Percentiles rank a stretch among this genome's conserved stretches.
Conservation (phyloP, 805 yeast species). For the Metschnikowia picachoensis region DNA sequence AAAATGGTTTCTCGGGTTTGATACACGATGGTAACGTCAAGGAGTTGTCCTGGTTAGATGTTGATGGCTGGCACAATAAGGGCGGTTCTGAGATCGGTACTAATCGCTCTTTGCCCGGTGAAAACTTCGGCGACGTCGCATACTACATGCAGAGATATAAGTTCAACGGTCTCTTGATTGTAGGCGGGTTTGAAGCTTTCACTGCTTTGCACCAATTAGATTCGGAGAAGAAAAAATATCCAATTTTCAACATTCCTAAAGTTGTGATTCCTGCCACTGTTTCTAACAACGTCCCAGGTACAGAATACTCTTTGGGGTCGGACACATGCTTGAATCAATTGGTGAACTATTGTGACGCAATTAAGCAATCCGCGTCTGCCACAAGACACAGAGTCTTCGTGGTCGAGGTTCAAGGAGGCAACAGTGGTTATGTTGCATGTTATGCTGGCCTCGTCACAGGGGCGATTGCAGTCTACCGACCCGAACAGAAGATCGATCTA, state of each 20-base stretch:
- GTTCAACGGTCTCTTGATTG: constrained; percentile 83
- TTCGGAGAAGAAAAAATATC: constrained; percentile 71
- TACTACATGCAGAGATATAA: constrained; percentile 85
- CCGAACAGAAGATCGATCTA: constrained; percentile 74
- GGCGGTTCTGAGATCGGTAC: constrained; percentile 88
- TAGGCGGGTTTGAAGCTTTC: constrained; percentile 99
- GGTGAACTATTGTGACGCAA: constrained; percentile 89
- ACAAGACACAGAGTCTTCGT: constrained; percentile 92
- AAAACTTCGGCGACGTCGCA: constrained; percentile 74
- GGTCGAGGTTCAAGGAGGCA: constrained; percentile 97
- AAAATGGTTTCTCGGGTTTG: constrained; percentile 72
- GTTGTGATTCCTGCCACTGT: constrained; percentile 92
- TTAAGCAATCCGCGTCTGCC: constrained; percentile 92
- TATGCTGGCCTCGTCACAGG: constrained; percentile 83
- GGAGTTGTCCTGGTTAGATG: constrained; percentile 61
- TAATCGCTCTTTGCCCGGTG: constrained; percentile 45
- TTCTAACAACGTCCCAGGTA: constrained; percentile 98
- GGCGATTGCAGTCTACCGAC: constrained; percentile 86
- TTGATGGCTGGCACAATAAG: constrained; percentile 65
- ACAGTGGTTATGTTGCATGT: constrained; percentile 90
- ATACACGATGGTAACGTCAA: constrained; percentile 59
- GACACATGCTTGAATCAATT: constrained; percentile 94
- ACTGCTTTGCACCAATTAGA: constrained; percentile 77
- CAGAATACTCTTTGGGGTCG: constrained; percentile 91
- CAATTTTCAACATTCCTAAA: constrained; percentile 93